phyloP scores from a whole-genome alignment of 805 yeast genomes.

The Candida awuae region DNA sequence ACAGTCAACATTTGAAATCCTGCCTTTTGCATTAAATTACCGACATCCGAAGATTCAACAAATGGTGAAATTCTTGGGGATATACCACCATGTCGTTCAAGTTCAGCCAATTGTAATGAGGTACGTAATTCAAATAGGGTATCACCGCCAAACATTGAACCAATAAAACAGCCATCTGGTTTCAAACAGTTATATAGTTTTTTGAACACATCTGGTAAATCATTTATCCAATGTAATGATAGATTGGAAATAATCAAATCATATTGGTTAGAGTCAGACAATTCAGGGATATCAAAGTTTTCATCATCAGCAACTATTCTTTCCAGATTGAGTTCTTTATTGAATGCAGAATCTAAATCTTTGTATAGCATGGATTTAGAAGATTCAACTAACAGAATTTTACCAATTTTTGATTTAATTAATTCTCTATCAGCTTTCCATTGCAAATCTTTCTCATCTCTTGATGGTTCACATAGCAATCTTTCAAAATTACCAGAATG shows the following conservation, averaged over 20 bases:
- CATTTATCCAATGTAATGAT: conserved; percentile 80
- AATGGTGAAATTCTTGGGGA: conserved; percentile 78
- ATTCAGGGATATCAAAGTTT: conserved; percentile 35
- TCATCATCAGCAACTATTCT: conserved; percentile 67
- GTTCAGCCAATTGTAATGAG: conserved; percentile 71
- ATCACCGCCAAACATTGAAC: conserved; percentile 76
- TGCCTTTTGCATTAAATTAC: conserved; percentile 61
- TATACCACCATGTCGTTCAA: conserved; percentile 71
- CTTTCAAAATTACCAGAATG: conserved; percentile 52
- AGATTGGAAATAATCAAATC: conserved; percentile 71
- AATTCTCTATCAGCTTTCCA: conserved; percentile 43
- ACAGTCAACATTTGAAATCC: conserved; percentile 75
- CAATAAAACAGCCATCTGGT: conserved; percentile 80
- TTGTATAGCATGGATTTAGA: conserved; percentile 44
- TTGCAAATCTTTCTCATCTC: conserved; percentile 29
- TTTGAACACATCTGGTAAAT: conserved; percentile 57
- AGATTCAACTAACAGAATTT: conserved; percentile 61
- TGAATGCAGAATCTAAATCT: conserved; percentile 39
- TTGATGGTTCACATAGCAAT: conserved; percentile 31
- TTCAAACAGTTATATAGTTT: conserved; percentile 51
- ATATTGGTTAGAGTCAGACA: conserved; percentile 34
- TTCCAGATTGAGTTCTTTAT: conserved; percentile 36
- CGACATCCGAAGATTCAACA: conserved; percentile 71
- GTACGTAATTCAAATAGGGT: conserved; percentile 78
- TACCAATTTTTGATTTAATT: conserved; percentile 46